Evolutionary conservation across 306 rosid species (phyloP), one percentile per base, ranked within the genome.

Genomic region (Albizia julibrissin): DNA sequence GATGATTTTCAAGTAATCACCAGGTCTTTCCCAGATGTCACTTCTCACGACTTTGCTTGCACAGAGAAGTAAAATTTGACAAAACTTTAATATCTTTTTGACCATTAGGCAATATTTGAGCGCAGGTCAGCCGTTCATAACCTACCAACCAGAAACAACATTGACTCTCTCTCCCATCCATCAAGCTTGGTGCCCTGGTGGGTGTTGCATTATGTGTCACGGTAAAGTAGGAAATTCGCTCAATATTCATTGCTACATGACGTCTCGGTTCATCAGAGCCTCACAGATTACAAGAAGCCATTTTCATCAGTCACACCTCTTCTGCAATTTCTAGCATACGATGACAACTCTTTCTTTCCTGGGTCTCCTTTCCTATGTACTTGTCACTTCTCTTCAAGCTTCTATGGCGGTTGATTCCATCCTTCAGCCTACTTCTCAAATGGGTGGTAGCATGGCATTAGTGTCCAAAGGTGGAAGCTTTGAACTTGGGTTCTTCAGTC

Each of bases 401-500:
- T 85, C 85, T 44, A 3, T 31, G 26, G 78, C 85, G 33, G n/a
- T 33, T 56, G 81, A 49, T 62, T 39, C 82, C 66, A 80, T 88
- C 10, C 4, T 72, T 37, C 74, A 49, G 47, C 76, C 86, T 10
- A 76, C 85, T 15, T 70, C 84, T 69, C 6, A 81, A 15, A 15
- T 42, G 54, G 54, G 3, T 14, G 75, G 81, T 8, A 79, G 76
- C 75, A 21, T 4, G 42, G 59, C 82, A 59, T 62, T 90, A 39
- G 66, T 75, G 24, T 87, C 90, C 79, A 47, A 52, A 61, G 24
- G 37, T 29, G 88, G 87, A 75, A 42, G 6, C 22, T 89, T 89
- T 52, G 84, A 76, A 22, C 79, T 88, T 77, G 94, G 91, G 33
- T 88, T 90, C 88, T 88, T 88, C 61, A 77, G 64, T 19, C 89